These are phyloP conservation scores for Murraya koenigii DNA, from an alignment of 345 rosid genomes.

Conservation along the genomic window DNA sequence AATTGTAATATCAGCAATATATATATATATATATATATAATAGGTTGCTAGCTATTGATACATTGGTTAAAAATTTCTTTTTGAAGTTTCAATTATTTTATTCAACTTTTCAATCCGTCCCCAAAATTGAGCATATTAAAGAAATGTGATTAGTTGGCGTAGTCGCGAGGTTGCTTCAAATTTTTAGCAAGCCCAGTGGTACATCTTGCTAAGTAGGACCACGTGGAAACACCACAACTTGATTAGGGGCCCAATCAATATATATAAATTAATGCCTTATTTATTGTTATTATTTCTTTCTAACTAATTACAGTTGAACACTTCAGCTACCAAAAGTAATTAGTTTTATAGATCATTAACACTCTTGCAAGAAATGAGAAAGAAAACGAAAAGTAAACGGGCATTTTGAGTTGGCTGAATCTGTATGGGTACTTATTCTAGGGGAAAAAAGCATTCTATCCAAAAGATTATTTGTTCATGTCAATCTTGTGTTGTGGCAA, in stretches of 20 bases:
- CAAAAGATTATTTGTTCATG: neutral
- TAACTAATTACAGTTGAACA: neutral
- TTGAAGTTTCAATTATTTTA: too few relatives aligned
- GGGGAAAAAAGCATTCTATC: neutral
- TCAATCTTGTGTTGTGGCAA: neutral
- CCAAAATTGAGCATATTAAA: neutral
- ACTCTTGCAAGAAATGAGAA: neutral
- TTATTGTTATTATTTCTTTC: neutral
- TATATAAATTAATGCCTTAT: neutral
- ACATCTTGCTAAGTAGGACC: neutral
- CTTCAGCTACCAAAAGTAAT: neutral
- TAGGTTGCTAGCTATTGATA: too few relatives aligned
- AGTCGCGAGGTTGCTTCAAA: neutral
- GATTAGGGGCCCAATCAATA: neutral
- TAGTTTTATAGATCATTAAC: neutral
- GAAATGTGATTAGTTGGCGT: neutral
- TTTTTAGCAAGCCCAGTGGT: neutral
- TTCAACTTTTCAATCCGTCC: too few relatives aligned
- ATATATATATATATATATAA: too few relatives aligned
- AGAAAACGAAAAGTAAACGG: neutral
- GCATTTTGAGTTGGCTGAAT: neutral
- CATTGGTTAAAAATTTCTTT: too few relatives aligned
- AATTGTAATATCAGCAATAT: too few relatives aligned
- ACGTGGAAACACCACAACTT: neutral
- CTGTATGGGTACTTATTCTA: neutral